Evolutionary conservation across 73 alveolate species (phyloP), one percentile per base, ranked within the genome.

Genomic region (Tetrahymena borealis): DNA sequence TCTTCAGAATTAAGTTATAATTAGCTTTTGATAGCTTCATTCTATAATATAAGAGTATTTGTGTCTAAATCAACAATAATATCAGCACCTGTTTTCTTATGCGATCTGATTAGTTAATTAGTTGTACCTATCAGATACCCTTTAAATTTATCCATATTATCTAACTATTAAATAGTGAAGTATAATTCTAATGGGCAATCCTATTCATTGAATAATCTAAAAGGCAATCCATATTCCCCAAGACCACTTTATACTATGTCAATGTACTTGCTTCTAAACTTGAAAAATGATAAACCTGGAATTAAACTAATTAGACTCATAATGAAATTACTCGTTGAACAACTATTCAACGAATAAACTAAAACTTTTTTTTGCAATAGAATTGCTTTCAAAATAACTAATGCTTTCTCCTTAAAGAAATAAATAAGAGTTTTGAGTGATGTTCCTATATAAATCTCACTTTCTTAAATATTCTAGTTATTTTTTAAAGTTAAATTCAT

Each of bases 41-140:
- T 93, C n/a, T 79, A 32, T 7, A 93, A 38, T 16, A 79, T 33
- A 2, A 93, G 33, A 40, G 60, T 36, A n/a, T 90, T 92, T 6
- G 41, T 41, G 28, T 93, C 95, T 18, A 93, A 32, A 93, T 93
- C 95, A 12, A 93, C 78, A 0, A 93, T 78, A 3, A 93, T 39
- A 9, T 93, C 95, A 13, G 95, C 91, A 38, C 91, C 91, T 8
- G 91, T 41, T 40, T 39, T 32, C 40, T 39, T 39, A 11, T 79
- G 43, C 37, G 91, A 43, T 12, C 91, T 93, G 6, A 93, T 38
- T 39, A 93, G 39, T 85, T 93, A 79, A 33, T 85, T 93, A 4
- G 95, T 93, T 7, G 95, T 93, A 7, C 95, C 95, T 32, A 93
- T 85, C 28, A 93, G 60, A 90, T 93, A 93, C 1, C 95, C 95